Evolutionary conservation across 1,139 yeast genomes (phyloP).

Genomic region (Chernovozyma aurita): DNA sequence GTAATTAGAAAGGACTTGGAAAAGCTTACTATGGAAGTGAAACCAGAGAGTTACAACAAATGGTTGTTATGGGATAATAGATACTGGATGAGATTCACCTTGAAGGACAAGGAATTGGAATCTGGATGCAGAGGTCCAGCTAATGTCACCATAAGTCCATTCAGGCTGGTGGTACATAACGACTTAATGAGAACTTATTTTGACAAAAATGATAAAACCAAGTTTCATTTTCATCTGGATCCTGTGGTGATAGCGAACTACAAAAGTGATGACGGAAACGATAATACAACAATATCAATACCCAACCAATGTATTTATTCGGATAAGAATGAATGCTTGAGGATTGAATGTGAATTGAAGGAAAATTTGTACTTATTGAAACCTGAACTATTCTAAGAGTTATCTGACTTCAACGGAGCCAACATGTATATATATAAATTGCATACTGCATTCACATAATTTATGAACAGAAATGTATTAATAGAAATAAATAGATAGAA

Average conservation of each 20-base stretch:
- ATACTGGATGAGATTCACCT: conserved; percentile 3
- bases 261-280: neutral
- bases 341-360: conserved; percentile 18
- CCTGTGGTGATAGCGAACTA: neutral
- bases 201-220: no score
- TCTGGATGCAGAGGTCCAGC: neutral
- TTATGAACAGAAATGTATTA: no score
- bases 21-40: neutral
- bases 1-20: neutral
- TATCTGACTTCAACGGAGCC: no score
- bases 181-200: neutral
- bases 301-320: neutral
- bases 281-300: neutral
- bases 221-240: conserved; percentile 1
- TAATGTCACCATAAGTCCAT: neutral
- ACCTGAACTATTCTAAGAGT: neutral
- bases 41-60: neutral
- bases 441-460: no score
- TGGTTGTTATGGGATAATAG: conserved; percentile 6
- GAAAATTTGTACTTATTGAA: conserved; percentile 11
- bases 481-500: no score
- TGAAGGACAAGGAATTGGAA: neutral
- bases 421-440: no score
- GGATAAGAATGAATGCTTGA: neutral
- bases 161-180: neutral